Percentiles rank a stretch among this genome's conserved stretches.
Conservation (phyloP, 108 stramenopile species). For the Nitzschia inconspicua region DNA sequence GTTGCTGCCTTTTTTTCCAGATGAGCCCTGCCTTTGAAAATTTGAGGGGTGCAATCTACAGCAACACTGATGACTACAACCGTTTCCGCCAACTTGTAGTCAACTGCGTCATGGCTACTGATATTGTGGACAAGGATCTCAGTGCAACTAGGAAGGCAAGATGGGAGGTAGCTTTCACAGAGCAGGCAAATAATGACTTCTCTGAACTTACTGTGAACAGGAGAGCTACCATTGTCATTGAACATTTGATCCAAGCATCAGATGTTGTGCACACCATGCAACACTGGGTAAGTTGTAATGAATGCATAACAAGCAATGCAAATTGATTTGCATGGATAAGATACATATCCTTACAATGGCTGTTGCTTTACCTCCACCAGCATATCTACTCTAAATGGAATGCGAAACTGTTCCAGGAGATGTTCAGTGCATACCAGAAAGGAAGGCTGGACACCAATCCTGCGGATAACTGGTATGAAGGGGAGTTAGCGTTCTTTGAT, state of each 20-base stretch:
- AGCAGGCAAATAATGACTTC: neutral
- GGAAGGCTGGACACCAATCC: constrained; percentile 5
- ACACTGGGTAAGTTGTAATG: too few relatives aligned
- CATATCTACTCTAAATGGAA: constrained; percentile 21
- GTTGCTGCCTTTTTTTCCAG: too few relatives aligned
- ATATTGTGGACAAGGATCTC: constrained; percentile 7
- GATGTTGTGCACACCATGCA: constrained; percentile 48
- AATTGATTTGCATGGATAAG: too few relatives aligned
- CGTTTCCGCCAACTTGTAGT: constrained; percentile 62
- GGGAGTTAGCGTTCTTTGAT: constrained; percentile 45
- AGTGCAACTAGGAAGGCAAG: neutral
- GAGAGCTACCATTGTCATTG: constrained; percentile 34
- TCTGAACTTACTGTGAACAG: constrained; percentile 5
- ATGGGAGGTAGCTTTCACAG: constrained; percentile 6
- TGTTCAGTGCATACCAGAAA: constrained; percentile 6
- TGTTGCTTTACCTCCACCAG: too few relatives aligned
- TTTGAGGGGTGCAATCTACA: constrained; percentile 38
- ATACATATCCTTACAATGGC: too few relatives aligned
- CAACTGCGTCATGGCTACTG: constrained; percentile 30
- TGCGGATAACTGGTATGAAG: constrained; percentile 39
- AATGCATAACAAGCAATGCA: too few relatives aligned
- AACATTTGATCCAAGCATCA: constrained; percentile 43
- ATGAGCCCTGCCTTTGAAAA: constrained; percentile 19
- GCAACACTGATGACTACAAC: constrained; percentile 16
- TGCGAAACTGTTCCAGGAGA: constrained; percentile 11